Conservation (phyloP, 306 rosid species). For the Cicer bijugum region DNA sequence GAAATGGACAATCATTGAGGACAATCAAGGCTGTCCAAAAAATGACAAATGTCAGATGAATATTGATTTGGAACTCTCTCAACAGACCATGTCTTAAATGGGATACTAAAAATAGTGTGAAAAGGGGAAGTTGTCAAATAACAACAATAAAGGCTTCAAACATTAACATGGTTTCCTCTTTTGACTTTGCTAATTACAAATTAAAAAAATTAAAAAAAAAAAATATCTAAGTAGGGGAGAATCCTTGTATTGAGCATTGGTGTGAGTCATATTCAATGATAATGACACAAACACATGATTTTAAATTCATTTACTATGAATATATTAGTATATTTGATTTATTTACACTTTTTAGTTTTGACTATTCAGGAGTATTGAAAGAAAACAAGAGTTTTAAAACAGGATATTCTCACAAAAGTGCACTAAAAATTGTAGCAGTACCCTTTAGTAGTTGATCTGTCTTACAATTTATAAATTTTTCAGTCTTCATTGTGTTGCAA, state of each 20-base stretch:
- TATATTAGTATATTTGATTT: slow-evolving; percentile 2
- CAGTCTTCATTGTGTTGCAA: slow-evolving; percentile 1
- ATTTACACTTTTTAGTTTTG: slow-evolving; percentile 25
- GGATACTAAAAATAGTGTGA: slow-evolving; percentile 36
- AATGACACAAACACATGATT: slow-evolving; percentile 5
- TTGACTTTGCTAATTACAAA: slow-evolving; percentile 55
- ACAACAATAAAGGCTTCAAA: slow-evolving; percentile 58
- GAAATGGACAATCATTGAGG: slow-evolving; percentile 51
- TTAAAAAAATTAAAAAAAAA: slow-evolving; percentile 26
- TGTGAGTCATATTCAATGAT: neutral
- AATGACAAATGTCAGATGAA: slow-evolving; percentile 70
- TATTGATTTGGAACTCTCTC: slow-evolving; percentile 44
- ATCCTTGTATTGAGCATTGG: slow-evolving; percentile 34
- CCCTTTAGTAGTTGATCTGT: slow-evolving; percentile 38
- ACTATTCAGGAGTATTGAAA: slow-evolving; percentile 17
- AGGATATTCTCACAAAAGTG: slow-evolving; percentile 42
- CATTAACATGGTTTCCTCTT: slow-evolving; percentile 46
- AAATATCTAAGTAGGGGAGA: slow-evolving; percentile 40
- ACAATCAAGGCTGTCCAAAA: slow-evolving; percentile 52
- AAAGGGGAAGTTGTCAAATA: slow-evolving; percentile 47
- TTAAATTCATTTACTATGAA: neutral
- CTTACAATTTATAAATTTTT: slow-evolving; percentile 7
- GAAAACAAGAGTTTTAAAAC: slow-evolving; percentile 8
- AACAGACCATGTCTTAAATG: slow-evolving; percentile 41
- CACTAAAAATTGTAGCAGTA: slow-evolving; percentile 20